phyloP scores from a whole-genome alignment of 148 eudicot genomes.

The Nepenthes gracilis region DNA sequence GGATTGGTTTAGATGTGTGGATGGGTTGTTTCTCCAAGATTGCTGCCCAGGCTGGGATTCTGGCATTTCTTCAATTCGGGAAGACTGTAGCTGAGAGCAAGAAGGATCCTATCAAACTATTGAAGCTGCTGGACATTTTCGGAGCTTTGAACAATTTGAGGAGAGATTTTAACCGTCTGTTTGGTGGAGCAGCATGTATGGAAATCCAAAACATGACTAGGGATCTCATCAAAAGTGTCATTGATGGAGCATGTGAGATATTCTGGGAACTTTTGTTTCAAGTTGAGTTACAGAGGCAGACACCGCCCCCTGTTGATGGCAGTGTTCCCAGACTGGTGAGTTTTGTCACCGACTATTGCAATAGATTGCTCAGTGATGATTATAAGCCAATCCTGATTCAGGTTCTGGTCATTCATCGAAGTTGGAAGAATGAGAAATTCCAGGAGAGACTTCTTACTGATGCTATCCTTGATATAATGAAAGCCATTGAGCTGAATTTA shows the following conservation, averaged over 20 bases:
- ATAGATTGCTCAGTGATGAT: conserved; percentile 61
- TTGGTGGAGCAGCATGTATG: conserved; percentile 75
- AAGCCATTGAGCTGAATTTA: conserved; percentile 57
- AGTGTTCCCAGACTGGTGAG: conserved; percentile 62
- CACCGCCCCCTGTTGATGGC: conserved; percentile 64
- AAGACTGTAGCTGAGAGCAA: conserved; percentile 76
- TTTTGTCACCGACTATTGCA: conserved; percentile 63
- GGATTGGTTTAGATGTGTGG: conserved; percentile 66
- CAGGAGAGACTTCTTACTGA: conserved; percentile 57
- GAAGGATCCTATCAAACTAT: conserved; percentile 71
- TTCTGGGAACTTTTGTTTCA: conserved; percentile 79
- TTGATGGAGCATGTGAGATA: conserved; percentile 69
- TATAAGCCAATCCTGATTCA: conserved; percentile 69
- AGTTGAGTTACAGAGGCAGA: conserved; percentile 70
- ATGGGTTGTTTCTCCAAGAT: conserved; percentile 68
- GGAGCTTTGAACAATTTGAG: conserved; percentile 57
- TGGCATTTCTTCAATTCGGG: conserved; percentile 69
- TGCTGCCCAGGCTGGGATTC: conserved; percentile 71
- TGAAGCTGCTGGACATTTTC: conserved; percentile 70
- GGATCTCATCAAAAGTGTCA: conserved; percentile 59
- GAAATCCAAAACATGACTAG: conserved; percentile 67
- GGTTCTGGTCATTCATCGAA: conserved; percentile 63
- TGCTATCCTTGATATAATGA: conserved; percentile 57
- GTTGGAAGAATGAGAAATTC: conserved; percentile 84
- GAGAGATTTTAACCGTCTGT: conserved; percentile 68